phyloP scores from a whole-genome alignment of 129 eudicot species.

The Daucus carota region DH1_v3.0 NC_030385.2:40060501-40061000 shows the following conservation, averaged over 20 bases:
- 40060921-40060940: no score
- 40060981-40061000: no score
- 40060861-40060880: constrained; percentile 17
- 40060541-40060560: not conserved
- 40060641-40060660: constrained; percentile 43
- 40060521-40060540: not conserved
- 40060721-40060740: not conserved
- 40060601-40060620: constrained; percentile 25
- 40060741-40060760: constrained; percentile 10
- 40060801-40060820: no score
- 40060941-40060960: no score
- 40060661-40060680: constrained; percentile 13
- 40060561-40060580: not conserved
- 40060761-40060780: constrained; percentile 7
- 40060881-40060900: constrained; percentile 76
- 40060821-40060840: constrained; percentile 12
- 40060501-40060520: not conserved
- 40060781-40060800: constrained; percentile 19
- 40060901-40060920: constrained; percentile 62
- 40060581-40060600: not conserved
- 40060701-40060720: not conserved
- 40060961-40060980: no score
- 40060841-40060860: constrained; percentile 17
- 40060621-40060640: constrained; percentile 59
- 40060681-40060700: constrained; percentile 20